A percentile compares a stretch with the other conserved stretches of the same genome.
Conservation (phyloP, 2,329 filamentous ascomycete species). For the Alternaria gansuensis region DNA sequence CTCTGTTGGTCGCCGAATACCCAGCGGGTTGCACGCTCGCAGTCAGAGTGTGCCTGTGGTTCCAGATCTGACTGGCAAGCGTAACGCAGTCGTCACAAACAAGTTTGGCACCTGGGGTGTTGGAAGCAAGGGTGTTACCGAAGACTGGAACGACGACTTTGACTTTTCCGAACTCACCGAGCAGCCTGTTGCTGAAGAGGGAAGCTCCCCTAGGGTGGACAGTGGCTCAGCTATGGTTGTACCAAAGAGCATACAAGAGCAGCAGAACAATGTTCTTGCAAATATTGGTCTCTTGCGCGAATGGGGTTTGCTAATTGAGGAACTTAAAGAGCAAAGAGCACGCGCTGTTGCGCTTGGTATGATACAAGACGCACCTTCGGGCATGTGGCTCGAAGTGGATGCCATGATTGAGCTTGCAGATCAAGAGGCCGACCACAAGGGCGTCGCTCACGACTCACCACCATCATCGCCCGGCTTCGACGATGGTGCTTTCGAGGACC, state of each 20-base stretch:
- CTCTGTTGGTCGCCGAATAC: slow-evolving; percentile 70
- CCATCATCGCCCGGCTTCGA: slow-evolving; percentile 67
- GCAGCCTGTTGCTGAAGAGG: slow-evolving; percentile 40
- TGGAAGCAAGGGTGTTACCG: slow-evolving; percentile 79
- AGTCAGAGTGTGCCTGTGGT: slow-evolving; percentile 81
- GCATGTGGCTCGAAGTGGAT: slow-evolving; percentile 81
- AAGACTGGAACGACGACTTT: slow-evolving; percentile 92
- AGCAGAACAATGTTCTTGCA: slow-evolving; percentile 81
- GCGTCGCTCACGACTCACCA: slow-evolving; percentile 60
- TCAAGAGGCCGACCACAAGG: slow-evolving; percentile 69
- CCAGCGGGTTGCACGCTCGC: slow-evolving; percentile 74
- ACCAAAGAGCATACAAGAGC: slow-evolving; percentile 79
- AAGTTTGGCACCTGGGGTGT: slow-evolving; percentile 87
- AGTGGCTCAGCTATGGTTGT: slow-evolving; percentile 70
- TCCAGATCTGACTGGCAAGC: slow-evolving; percentile 65
- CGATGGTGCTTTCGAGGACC: slow-evolving; percentile 66
- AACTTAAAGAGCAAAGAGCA: slow-evolving; percentile 78
- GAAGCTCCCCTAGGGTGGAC: slow-evolving; percentile 54
- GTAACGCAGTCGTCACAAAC: slow-evolving; percentile 65
- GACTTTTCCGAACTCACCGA: slow-evolving; percentile 71
- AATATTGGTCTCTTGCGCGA: slow-evolving; percentile 86
- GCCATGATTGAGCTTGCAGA: slow-evolving; percentile 86
- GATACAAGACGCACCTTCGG: slow-evolving; percentile 65
- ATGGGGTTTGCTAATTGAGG: slow-evolving; percentile 81
- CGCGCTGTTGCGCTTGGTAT: slow-evolving; percentile 74